Conservation (phyloP, 139 green algal species). For the Picochlorum costavermella region DNA sequence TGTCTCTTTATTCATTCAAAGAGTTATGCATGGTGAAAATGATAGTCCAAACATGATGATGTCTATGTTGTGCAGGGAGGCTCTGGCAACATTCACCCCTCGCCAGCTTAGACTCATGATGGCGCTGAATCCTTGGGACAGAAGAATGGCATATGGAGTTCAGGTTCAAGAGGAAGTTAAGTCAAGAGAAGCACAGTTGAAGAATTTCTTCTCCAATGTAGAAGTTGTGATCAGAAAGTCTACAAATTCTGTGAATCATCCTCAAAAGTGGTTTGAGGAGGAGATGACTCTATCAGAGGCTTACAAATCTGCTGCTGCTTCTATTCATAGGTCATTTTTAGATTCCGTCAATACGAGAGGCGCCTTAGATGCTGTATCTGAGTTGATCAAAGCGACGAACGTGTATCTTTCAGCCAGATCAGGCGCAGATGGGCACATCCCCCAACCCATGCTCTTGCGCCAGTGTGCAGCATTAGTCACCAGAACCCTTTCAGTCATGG, state of each 20-base stretch:
- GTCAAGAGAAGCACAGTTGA: constrained; percentile 60
- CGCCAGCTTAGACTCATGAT: constrained; percentile 94
- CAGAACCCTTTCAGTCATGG: constrained; percentile 73
- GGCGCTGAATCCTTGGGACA: constrained; percentile 81
- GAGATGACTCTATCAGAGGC: constrained; percentile 48
- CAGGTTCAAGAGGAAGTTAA: constrained; percentile 56
- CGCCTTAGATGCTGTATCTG: constrained; percentile 65
- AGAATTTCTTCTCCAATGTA: constrained; percentile 93
- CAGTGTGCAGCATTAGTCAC: constrained; percentile 64
- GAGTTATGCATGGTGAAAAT: neutral
- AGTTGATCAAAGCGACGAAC: constrained; percentile 76
- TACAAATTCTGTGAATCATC: neutral
- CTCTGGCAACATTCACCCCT: constrained; percentile 64
- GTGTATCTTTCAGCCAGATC: constrained; percentile 64
- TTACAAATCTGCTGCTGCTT: constrained; percentile 29
- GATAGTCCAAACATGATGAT: too few relatives aligned
- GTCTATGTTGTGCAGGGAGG: constrained; percentile 49
- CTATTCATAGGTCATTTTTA: constrained; percentile 64
- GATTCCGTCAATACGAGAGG: constrained; percentile 91
- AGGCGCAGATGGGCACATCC: constrained; percentile 18
- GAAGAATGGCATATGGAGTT: constrained; percentile 64
- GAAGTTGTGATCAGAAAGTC: constrained; percentile 58
- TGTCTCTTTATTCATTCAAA: neutral
- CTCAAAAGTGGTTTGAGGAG: constrained; percentile 29
- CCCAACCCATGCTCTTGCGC: constrained; percentile 69